Base-by-base conservation (phyloP, 78 protist genomes). In the Dictyostelium firmibasis region DNA sequence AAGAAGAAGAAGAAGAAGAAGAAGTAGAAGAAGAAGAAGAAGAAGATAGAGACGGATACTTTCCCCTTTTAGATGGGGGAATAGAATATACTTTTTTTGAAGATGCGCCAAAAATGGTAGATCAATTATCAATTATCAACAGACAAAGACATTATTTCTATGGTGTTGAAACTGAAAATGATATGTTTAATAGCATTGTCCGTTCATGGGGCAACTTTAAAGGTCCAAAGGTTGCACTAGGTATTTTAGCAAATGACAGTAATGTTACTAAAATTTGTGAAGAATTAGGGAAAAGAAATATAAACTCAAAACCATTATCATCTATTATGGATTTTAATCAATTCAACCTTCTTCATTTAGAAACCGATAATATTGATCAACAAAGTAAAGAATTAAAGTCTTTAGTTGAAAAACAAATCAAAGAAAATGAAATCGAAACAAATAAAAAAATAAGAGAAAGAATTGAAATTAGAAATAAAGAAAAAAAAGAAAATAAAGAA, bases 181-280 rank as follows among this genome's bases (percentile, higher is more conserved):
- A 81, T 23, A 27, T 89, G 44, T 35, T 89, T 38, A 81, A 89
- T 69, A 72, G 82, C 8, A 27, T 89, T 13, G 83, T 81, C 0
- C 31, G 43, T n/a, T 44, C 20, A 6, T 86, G 92, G 92, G 20
- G 9, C 2, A 13, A 38, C 5, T 35, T 67, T 9, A 47, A 62
- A 62, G n/a, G n/a, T n/a, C 87, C 76, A 31, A 83, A 27, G 14
- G n/a, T 44, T 4, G 86, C 94, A 29, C 47, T 89, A 44, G 94
- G 84, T 31, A 76, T 89, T 0, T 16, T 89, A 7, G 4, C 94
- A 14, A 81, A 64, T 27, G 94, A 89, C 69, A 86, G 77, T 7
- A 89, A 84, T 70, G 27, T 89, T 3, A 43, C 76, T 7, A 79
- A 33, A 23, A 81, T 89, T 35, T 43, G 33, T 10, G 72, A 81